Percentiles rank a stretch among this genome's conserved stretches.
Evolutionary conservation across 1,139 yeast genomes (phyloP).

Genomic region (Magnusiomyces tetraspermus): DNA sequence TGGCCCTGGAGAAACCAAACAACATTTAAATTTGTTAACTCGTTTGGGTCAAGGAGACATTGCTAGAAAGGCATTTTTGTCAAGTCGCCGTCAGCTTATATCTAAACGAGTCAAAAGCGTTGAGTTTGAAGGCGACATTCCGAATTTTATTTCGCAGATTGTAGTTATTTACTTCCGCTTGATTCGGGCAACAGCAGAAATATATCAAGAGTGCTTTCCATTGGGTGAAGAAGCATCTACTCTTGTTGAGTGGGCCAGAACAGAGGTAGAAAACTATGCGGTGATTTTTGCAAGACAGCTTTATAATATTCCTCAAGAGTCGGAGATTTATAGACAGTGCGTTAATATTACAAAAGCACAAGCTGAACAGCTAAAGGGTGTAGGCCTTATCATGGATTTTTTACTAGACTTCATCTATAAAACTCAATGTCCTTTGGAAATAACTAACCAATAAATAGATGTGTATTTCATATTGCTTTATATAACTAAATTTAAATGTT

Average conservation of each 20-base stretch:
- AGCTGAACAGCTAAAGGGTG: conserved; percentile 49
- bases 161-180: conserved; percentile 53
- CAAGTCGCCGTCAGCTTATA: conserved; percentile 39
- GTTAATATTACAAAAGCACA: conserved; percentile 49
- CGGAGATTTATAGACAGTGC: conserved; percentile 44
- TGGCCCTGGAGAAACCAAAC: conserved; percentile 25
- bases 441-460: too few species aligned
- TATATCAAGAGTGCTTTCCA: conserved; percentile 39
- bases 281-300: conserved; percentile 56
- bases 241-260: conserved; percentile 61
- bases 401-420: conserved; percentile 19
- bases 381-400: conserved; percentile 67
- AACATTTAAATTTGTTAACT: conserved; percentile 35
- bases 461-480: too few species aligned
- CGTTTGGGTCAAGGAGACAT: conserved; percentile 38
- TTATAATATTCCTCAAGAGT: conserved; percentile 43
- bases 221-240: conserved; percentile 30
- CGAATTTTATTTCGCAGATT: conserved; percentile 46
- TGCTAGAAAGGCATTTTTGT: conserved; percentile 42
- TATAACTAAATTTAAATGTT: too few species aligned
- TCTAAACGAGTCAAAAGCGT: conserved; percentile 40
- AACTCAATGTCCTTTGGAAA: too few species aligned
- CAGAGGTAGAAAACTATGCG: conserved; percentile 54
- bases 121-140: conserved; percentile 47
- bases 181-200: conserved; percentile 40